Conservation (phyloP, 2,329 filamentous ascomycete species). For the Cordyceps pruinosa region DNA sequence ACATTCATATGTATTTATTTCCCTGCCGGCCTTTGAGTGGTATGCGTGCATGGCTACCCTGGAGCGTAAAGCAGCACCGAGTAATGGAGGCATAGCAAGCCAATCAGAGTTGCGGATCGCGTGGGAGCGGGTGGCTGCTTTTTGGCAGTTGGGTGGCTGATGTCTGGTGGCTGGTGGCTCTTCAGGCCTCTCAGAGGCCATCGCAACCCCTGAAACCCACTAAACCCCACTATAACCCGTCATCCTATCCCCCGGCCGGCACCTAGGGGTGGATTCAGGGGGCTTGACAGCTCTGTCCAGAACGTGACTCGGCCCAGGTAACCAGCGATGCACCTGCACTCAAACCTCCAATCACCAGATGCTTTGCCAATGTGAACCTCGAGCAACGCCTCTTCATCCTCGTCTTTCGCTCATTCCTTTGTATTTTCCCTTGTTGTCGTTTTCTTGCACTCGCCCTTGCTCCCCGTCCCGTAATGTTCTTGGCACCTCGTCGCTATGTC, state of each 20-base stretch:
- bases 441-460: not conserved
- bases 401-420: not conserved
- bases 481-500: conserved; percentile 5
- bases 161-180: no score
- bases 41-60: no score
- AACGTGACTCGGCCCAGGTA: not conserved
- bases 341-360: not conserved
- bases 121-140: not conserved
- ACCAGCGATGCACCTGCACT: no score
- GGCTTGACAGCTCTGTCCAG: no score
- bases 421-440: not conserved
- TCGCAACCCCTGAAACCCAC: not conserved
- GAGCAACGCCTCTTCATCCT: not conserved
- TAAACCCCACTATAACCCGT: not conserved
- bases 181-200: not conserved
- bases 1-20: no score
- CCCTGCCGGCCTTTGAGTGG: no score
- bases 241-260: no score
- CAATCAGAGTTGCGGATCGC: not conserved
- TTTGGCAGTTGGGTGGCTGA: not conserved
- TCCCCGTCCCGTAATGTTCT: not conserved
- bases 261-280: no score
- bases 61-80: not conserved
- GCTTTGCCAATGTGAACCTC: not conserved
- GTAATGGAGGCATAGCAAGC: not conserved